Base-by-base conservation (phyloP, 2,329 filamentous ascomycete species). In the Arthrobotrys entomopaga region DNA sequence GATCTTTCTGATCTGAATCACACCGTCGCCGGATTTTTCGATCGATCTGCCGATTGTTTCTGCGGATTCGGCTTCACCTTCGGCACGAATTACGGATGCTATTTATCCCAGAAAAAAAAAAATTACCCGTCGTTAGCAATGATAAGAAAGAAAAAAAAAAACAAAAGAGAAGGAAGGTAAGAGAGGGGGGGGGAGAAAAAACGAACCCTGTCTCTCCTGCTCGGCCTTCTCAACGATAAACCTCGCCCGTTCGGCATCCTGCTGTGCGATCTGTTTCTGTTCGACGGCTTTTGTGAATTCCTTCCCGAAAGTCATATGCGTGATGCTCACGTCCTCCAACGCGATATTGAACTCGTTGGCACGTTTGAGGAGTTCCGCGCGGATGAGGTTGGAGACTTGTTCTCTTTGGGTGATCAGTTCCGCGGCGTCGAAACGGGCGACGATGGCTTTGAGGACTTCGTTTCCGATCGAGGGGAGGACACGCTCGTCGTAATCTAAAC, bases 191-290 rank as follows among this genome's bases (percentile, higher is more conserved):
- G 24, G 46, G 29, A 34, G 24, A 26, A 40, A 29, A 16, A 56
- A 59, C 64, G 95, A 98, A 79, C 95, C 95, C 85, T 99, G 95
- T 80, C 95, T 88, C 85, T 99, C 95, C 86, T 99, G 95, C 87
- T 99, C 95, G 75, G 95, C 95, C 82, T 92, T 92, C 87, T 99
- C 95, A 82, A 99, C 95, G 79, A 99, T 96, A 86, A 99, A 99
- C 78, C 95, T 88, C 56, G 95, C 95, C 77, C 95, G 88, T 87
- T 99, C 95, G 77, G 95, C 95, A 81, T 99, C 95, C 84, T 99
- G 95, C 85, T 99, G 95, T 65, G 95, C 95, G 82, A 99, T 99
- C 86, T 99, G 95, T 89, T 99, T 99, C 88, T 99, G 95, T 85
- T 99, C 95, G 80, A 99, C 95, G 77, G 95, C 95, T 83, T 92